phyloP scores from a whole-genome alignment of 768 basidiomycete genomes.

The Tephrocybe sp. region DNA sequence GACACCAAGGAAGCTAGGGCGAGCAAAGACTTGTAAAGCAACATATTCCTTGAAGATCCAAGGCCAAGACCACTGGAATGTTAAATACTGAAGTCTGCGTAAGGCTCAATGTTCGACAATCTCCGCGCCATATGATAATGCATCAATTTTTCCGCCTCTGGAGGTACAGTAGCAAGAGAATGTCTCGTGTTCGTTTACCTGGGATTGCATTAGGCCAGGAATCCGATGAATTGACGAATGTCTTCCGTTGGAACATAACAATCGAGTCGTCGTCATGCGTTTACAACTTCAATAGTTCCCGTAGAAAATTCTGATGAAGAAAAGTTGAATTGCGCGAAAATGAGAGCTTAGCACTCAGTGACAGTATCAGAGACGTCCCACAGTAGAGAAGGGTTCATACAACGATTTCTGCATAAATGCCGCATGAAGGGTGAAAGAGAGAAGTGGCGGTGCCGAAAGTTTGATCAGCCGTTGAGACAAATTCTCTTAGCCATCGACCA shows the following conservation, averaged over 20 bases:
- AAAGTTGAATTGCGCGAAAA: no score
- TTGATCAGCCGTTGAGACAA: no score
- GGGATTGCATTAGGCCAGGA: neutral
- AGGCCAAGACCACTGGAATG: neutral
- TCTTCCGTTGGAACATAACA: neutral
- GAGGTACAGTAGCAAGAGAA: neutral
- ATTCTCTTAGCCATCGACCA: neutral
- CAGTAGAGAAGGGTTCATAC: no score
- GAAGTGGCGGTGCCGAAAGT: no score
- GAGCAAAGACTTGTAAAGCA: conserved; percentile 7
- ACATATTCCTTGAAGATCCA: conserved; percentile 8
- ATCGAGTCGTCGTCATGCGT: neutral
- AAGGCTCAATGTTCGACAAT: no score
- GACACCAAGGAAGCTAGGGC: conserved; percentile 8
- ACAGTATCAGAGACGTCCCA: neutral
- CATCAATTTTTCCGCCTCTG: neutral
- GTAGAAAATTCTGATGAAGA: neutral
- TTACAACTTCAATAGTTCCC: neutral
- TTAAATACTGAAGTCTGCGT: conserved; percentile 2
- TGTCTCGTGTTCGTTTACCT: neutral
- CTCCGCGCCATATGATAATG: neutral
- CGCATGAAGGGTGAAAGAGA: neutral
- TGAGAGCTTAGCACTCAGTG: no score
- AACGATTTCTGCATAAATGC: no score
- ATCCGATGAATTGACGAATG: conserved; percentile 17